Conservation (phyloP, 2,329 filamentous ascomycete genomes). For the Hymenoscyphus salicellus region DNA sequence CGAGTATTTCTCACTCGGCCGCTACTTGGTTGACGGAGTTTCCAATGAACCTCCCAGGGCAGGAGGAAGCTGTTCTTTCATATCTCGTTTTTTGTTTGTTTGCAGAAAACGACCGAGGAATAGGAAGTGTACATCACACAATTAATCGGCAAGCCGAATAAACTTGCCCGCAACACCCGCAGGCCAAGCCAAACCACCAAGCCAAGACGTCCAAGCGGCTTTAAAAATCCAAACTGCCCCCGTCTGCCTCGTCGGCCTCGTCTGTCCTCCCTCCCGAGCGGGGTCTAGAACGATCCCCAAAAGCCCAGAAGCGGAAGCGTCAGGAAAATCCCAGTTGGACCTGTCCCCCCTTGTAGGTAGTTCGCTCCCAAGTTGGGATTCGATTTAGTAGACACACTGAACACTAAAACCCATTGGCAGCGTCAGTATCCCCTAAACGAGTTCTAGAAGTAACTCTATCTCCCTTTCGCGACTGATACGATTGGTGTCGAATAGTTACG, state of each 20-base stretch:
- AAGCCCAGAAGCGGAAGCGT: not conserved
- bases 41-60: not conserved
- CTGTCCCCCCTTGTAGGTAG: not conserved
- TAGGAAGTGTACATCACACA: too few species aligned
- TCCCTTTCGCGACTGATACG: not conserved
- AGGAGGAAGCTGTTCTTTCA: not conserved
- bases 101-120: too few species aligned
- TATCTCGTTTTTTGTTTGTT: not conserved
- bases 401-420: not conserved
- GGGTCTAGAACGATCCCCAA: too few species aligned
- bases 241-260: too few species aligned
- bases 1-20: not conserved
- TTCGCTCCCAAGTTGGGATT: not conserved
- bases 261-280: too few species aligned
- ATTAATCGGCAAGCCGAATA: not conserved
- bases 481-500: not conserved
- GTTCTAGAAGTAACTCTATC: too few species aligned
- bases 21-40: not conserved
- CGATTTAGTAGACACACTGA: not conserved
- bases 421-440: not conserved
- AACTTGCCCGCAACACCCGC: not conserved
- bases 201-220: too few species aligned
- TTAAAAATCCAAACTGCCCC: too few species aligned
- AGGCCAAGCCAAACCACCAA: not conserved
- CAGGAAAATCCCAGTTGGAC: not conserved